Percentiles rank a stretch among this genome's conserved stretches.
Conservation (phyloP, 768 basidiomycete species). For the Tulasnella sp. region DNA sequence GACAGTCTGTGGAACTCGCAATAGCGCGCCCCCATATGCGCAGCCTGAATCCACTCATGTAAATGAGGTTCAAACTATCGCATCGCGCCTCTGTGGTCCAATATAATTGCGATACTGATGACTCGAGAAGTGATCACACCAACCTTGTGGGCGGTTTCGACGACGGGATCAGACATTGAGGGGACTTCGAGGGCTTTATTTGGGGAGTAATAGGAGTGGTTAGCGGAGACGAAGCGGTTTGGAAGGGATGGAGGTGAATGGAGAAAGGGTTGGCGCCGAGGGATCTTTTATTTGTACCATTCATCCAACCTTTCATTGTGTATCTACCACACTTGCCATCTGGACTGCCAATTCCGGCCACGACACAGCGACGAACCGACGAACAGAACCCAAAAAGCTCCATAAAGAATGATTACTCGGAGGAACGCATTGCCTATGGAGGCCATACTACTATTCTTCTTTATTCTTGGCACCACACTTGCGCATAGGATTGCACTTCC, state of each 20-base stretch:
- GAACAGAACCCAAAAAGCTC: background rate
- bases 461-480: background rate
- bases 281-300: no score
- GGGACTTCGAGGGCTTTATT: no score
- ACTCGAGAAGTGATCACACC: conserved; percentile 7
- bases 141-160: background rate
- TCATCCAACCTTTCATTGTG: no score
- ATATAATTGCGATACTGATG: no score
- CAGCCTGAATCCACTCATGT: no score
- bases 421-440: background rate
- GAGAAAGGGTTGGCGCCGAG: conserved; percentile 14
- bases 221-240: background rate
- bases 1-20: no score
- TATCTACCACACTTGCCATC: background rate
- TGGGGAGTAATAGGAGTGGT: background rate
- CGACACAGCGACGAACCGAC: background rate
- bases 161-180: background rate
- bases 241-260: conserved; percentile 8
- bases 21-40: no score
- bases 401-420: background rate
- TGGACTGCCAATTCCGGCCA: background rate
- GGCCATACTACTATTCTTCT: background rate
- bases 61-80: no score
- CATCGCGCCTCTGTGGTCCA: background rate
- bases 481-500: conserved; percentile 37